Percentiles rank a stretch among this genome's conserved stretches.
phyloP scores from a whole-genome alignment of 208 protist species.

The Leishmania martiniquensis region DNA sequence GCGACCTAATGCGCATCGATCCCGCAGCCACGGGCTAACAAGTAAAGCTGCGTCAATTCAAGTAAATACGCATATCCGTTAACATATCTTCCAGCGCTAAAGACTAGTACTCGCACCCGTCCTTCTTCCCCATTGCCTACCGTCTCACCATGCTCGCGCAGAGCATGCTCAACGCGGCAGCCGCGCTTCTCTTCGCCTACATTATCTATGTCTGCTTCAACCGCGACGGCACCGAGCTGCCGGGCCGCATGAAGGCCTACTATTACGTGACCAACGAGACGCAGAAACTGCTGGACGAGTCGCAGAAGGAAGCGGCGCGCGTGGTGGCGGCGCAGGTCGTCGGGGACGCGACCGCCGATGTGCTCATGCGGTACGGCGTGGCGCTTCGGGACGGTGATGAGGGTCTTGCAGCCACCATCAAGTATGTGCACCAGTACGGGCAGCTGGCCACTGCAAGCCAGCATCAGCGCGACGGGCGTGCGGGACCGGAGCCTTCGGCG shows the following conservation, averaged over 20 bases:
- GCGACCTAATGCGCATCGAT: background rate
- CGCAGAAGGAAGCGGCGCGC: conserved; percentile 25
- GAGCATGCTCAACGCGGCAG: conserved; percentile 12
- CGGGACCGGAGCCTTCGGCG: background rate
- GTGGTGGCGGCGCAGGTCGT: conserved; percentile 15
- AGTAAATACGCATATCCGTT: background rate
- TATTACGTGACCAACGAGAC: conserved; percentile 36
- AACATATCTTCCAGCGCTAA: too few relatives aligned
- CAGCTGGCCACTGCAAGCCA: conserved; percentile 6
- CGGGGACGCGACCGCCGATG: conserved; percentile 2
- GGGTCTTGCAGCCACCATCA: conserved; percentile 23
- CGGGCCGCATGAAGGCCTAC: conserved; percentile 17
- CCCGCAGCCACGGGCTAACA: background rate
- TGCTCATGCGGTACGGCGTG: conserved; percentile 26
- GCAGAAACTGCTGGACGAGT: conserved; percentile 35
- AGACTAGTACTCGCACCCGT: too few relatives aligned
- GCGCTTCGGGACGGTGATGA: conserved; percentile 34
- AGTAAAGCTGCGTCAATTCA: background rate
- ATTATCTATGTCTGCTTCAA: conserved; percentile 29
- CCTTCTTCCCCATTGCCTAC: background rate
- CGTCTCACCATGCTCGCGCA: conserved; percentile 12
- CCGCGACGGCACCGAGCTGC: conserved; percentile 20
- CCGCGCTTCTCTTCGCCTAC: conserved; percentile 25
- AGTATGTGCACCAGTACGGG: conserved; percentile 31
- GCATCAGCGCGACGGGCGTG: background rate